phyloP scores from a whole-genome alignment of 176 grass and related monocot genomes.

The Avena atlantica region DNA sequence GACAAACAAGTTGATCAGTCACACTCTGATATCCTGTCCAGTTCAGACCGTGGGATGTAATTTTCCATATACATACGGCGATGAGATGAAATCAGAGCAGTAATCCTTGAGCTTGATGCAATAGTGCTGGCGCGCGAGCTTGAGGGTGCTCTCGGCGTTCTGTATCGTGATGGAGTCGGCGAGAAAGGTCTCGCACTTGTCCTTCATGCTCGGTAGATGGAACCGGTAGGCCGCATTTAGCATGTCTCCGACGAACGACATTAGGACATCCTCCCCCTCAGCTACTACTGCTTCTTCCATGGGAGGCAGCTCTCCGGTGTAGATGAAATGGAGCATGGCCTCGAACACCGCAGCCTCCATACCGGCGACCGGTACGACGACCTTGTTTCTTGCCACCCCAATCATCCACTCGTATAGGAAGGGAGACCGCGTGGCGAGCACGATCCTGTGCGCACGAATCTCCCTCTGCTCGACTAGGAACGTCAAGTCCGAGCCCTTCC shows the following conservation, averaged over 20 bases:
- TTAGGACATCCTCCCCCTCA: not conserved
- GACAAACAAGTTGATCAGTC: too few species aligned
- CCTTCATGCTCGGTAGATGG: not conserved
- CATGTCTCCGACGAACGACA: not conserved
- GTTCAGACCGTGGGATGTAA: too few species aligned
- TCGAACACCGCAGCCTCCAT: not conserved
- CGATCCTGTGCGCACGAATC: not conserved
- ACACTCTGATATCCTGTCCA: too few species aligned
- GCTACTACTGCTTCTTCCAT: not conserved
- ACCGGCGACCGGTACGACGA: not conserved
- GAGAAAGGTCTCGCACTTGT: not conserved
- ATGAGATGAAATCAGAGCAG: not conserved
- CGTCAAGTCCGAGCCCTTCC: not conserved
- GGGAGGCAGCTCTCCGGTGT: not conserved
- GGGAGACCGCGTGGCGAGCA: not conserved
- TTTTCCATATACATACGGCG: not conserved
- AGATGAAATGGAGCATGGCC: not conserved
- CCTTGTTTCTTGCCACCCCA: not conserved
- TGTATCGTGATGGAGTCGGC: not conserved
- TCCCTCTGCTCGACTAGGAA: not conserved
- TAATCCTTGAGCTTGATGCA: not conserved
- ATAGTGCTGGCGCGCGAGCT: not conserved
- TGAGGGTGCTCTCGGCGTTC: not conserved
- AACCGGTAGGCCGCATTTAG: not conserved
- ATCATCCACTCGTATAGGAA: not conserved